Percentiles rank a stretch among this genome's conserved stretches.
Evolutionary conservation across 2,329 filamentous ascomycete species (phyloP).

Genomic region (Aspergillus proliferans): DNA sequence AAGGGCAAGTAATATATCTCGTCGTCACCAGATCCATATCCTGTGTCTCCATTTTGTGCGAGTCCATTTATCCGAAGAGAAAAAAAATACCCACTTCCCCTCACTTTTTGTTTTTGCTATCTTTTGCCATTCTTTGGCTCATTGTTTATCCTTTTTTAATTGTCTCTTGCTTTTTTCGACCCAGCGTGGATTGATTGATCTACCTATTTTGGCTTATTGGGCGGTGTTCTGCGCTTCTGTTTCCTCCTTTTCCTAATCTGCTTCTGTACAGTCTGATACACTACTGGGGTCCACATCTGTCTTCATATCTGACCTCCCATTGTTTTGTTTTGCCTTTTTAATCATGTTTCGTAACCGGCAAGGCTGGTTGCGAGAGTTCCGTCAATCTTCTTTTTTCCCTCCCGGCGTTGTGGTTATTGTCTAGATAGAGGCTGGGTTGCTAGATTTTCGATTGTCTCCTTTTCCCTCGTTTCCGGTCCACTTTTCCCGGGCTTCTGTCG

Average conservation of each 20-base stretch:
- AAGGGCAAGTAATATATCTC: background rate
- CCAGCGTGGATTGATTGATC: background rate
- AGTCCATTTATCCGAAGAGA: background rate
- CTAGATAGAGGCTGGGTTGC: slow-evolving; percentile 9
- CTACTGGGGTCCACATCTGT: slow-evolving; percentile 3
- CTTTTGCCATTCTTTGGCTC: background rate
- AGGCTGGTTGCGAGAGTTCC: background rate
- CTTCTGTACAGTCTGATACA: slow-evolving; percentile 7
- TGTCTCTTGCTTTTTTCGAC: background rate
- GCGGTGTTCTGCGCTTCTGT: background rate
- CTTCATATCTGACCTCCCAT: slow-evolving; percentile 4
- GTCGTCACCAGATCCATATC: background rate
- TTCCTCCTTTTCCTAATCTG: background rate
- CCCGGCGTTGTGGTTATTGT: slow-evolving; percentile 14
- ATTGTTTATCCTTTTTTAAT: background rate
- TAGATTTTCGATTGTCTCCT: slow-evolving; percentile 7
- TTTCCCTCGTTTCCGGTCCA: slow-evolving; percentile 3
- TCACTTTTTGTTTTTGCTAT: background rate
- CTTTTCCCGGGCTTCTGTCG: slow-evolving; percentile 1
- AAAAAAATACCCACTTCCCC: background rate
- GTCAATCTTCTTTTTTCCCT: background rate
- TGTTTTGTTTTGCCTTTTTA: slow-evolving; percentile 2
- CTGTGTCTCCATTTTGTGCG: background rate
- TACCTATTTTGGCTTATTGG: background rate
- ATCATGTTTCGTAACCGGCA: slow-evolving; percentile 3